Evolutionary conservation across 768 basidiomycete species (phyloP), one percentile per base, ranked within the genome.

Genomic region (Clavulina sp.): DNA sequence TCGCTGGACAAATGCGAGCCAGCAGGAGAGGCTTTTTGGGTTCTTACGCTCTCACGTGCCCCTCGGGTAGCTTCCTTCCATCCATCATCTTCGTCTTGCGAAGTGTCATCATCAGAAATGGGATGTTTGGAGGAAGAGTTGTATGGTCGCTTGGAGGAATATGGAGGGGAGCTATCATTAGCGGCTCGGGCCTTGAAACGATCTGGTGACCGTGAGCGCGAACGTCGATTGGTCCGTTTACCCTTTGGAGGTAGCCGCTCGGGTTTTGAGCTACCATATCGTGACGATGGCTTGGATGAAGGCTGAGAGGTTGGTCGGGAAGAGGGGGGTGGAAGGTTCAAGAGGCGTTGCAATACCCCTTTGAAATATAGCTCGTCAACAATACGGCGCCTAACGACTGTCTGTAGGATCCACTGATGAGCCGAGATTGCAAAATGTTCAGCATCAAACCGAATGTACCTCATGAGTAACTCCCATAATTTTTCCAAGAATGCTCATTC

Each of bases 241-340:
- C 19, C 34, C 9, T 38, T 9, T 9, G 9, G 34, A 38, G 34
- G 34, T 19, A 19, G 86, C 89, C 62, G 81, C 87, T 40, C 86
- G 89, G 60, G 83, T 84, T 50, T 78, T 84, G 47, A 76, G 85
- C 58, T 83, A 86, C 53, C 86, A 89, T 63, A 72, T 69, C 29
- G 88, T 86, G 86, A 88, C 89, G 59, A 87, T 89, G 85, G 86
- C 87, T 56, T 84, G 89, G 59, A 75, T 89, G 33, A 78, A 84
- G 86, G 88, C 70, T 57, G 79, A 69, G 2, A 38, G 21, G 7
- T 40, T 56, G 49, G 0, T 5, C 33, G 40, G 6, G 3, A 31
- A 5, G 43, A 28, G 24, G 43, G 26, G 24, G 43, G 26, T 46
- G 55, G 57, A 28, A 59, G 53, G 13, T 73, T 75, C 9, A 84